phyloP scores from a whole-genome alignment of 2,329 filamentous ascomycete genomes.

The Cucurbitaria berberidis region DNA sequence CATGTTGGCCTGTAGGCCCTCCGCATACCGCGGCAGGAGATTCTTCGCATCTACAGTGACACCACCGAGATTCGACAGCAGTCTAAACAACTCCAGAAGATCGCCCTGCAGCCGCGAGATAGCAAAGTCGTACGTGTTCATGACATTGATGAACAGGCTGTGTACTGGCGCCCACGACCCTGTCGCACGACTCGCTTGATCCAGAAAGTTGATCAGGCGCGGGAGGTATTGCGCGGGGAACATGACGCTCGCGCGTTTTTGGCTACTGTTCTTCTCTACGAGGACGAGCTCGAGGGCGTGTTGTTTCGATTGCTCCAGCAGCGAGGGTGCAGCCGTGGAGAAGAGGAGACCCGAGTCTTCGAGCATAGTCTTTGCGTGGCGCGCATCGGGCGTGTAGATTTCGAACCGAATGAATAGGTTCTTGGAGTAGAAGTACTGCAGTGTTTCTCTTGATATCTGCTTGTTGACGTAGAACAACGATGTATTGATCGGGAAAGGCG shows the following conservation, averaged over 20 bases:
- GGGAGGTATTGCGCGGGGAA: slow-evolving; percentile 46
- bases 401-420: slow-evolving; percentile 40
- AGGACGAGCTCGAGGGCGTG: slow-evolving; percentile 40
- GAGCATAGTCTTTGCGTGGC: slow-evolving; percentile 42
- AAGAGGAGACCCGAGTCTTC: slow-evolving; percentile 42
- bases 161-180: slow-evolving; percentile 31
- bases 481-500: slow-evolving; percentile 33
- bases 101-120: slow-evolving; percentile 39
- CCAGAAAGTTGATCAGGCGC: slow-evolving; percentile 43
- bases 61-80: slow-evolving; percentile 28
- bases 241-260: slow-evolving; percentile 36
- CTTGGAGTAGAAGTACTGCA: slow-evolving; percentile 40
- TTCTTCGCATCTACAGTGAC: slow-evolving; percentile 26
- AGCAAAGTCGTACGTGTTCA: slow-evolving; percentile 34
- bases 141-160: slow-evolving; percentile 26
- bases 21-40: slow-evolving; percentile 33
- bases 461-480: slow-evolving; percentile 38
- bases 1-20: slow-evolving; percentile 29
- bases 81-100: slow-evolving; percentile 39
- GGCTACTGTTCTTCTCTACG: slow-evolving; percentile 35
- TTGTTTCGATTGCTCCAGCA: slow-evolving; percentile 12
- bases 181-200: slow-evolving; percentile 29
- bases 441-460: slow-evolving; percentile 28
- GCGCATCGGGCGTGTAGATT: slow-evolving; percentile 33
- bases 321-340: slow-evolving; percentile 11